These are phyloP conservation scores for Aspergillus candidus DNA, from an alignment of 2,329 filamentous ascomycete genomes.

Conservation along the genomic window DNA sequence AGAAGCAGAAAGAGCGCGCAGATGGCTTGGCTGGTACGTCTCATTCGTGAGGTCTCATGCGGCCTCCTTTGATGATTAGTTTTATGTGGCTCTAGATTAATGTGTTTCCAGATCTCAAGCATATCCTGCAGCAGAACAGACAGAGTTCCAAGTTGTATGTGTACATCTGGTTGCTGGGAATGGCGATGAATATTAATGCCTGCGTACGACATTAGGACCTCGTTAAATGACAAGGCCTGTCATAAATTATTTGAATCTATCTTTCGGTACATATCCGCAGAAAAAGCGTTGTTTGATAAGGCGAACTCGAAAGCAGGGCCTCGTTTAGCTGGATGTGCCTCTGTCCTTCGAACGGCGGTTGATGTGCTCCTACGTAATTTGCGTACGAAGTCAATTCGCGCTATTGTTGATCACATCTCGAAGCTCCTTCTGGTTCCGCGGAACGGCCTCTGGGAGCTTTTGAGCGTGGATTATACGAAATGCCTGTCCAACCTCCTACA, in stretches of 20 bases:
- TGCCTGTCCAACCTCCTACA: constrained; percentile 64
- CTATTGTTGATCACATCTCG: constrained; percentile 73
- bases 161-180: neutral
- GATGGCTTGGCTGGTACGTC: constrained; percentile 46
- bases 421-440: constrained; percentile 61
- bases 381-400: constrained; percentile 69
- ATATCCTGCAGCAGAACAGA: constrained; percentile 51
- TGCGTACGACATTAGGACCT: constrained; percentile 24
- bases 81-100: constrained; percentile 12
- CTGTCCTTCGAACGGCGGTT: constrained; percentile 65
- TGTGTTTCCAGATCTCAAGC: constrained; percentile 44
- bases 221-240: constrained; percentile 68
- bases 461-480: constrained; percentile 74
- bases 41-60: neutral
- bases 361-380: constrained; percentile 63
- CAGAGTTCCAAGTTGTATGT: constrained; percentile 34
- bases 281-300: constrained; percentile 60
- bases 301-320: constrained; percentile 48
- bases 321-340: constrained; percentile 63
- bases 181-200: constrained; percentile 9
- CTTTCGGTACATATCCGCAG: constrained; percentile 64
- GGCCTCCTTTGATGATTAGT: neutral
- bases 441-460: constrained; percentile 59
- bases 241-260: constrained; percentile 75
- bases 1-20: constrained; percentile 41